Conservation (phyloP, 2,329 filamentous ascomycete genomes). For the Diaporthe batatas region DNA sequence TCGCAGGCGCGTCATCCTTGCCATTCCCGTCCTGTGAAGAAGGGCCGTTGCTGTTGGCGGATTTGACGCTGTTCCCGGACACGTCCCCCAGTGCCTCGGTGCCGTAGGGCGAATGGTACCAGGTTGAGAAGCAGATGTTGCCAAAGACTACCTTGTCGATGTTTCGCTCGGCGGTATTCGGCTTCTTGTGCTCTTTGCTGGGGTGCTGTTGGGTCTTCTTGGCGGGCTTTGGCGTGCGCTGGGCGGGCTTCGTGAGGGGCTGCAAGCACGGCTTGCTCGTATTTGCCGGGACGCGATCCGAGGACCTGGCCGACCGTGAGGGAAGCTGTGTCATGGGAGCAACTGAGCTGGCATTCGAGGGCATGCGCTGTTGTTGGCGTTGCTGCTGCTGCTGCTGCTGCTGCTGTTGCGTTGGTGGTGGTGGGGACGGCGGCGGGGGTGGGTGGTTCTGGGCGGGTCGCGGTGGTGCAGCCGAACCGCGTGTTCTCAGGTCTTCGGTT, state of each 20-base stretch:
- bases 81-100: conserved; percentile 75
- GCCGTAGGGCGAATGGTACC: conserved; percentile 92
- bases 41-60: conserved; percentile 52
- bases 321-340: conserved; percentile 37
- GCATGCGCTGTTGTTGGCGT: not conserved
- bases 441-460: conserved; percentile 32
- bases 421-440: not conserved
- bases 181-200: conserved; percentile 46
- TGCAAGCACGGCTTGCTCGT: conserved; percentile 39
- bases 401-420: not conserved
- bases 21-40: conserved; percentile 43
- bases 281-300: conserved; percentile 39
- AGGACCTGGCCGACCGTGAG: conserved; percentile 36
- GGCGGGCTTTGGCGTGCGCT: conserved; percentile 29
- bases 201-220: conserved; percentile 42
- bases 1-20: conserved; percentile 48
- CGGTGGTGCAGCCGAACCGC: conserved; percentile 34
- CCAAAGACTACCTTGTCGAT: conserved; percentile 90
- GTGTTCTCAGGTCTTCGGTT: conserved; percentile 20
- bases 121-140: conserved; percentile 85
- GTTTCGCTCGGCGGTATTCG: conserved; percentile 74
- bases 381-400: not conserved
- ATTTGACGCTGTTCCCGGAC: conserved; percentile 48
- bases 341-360: conserved; percentile 5
- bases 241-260: conserved; percentile 9